Evolutionary conservation across 2,329 filamentous ascomycete species (phyloP).

Genomic region (Zopfia rhizophila): DNA sequence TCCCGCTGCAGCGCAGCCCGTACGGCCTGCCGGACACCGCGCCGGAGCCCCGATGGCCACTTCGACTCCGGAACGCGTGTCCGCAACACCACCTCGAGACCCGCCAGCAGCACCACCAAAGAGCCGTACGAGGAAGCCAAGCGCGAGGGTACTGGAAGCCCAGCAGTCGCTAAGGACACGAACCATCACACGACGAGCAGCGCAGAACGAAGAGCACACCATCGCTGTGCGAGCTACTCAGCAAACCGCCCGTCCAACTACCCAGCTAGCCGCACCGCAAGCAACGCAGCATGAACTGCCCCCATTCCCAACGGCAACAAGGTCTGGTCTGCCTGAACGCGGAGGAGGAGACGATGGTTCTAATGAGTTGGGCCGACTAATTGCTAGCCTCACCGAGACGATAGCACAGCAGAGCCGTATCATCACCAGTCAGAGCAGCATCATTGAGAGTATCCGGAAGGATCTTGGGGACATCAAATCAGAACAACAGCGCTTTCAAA

Average conservation of each 20-base stretch:
- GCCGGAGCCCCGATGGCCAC: conserved; percentile 19
- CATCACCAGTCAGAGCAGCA: conserved; percentile 13
- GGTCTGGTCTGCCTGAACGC: conserved; percentile 9
- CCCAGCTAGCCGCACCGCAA: conserved; percentile 10
- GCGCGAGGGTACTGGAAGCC: conserved; percentile 13
- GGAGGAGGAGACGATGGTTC: background rate
- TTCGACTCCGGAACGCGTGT: conserved; percentile 9
- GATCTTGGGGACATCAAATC: conserved; percentile 2
- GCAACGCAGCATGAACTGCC: conserved; percentile 14
- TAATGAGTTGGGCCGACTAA: conserved; percentile 11
- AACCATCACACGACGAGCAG: conserved; percentile 9
- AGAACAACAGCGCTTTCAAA: conserved; percentile 16
- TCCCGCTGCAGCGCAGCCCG: conserved; percentile 19
- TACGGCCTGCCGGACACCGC: conserved; percentile 12
- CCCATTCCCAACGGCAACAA: conserved; percentile 9
- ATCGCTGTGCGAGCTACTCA: too few species aligned
- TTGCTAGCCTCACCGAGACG: conserved; percentile 17
- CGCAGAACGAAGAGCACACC: conserved; percentile 12
- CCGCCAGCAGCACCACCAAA: conserved; percentile 7
- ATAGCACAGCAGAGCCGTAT: conserved; percentile 16
- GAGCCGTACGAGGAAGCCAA: conserved; percentile 17
- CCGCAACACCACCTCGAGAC: conserved; percentile 20
- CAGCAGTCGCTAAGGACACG: conserved; percentile 2
- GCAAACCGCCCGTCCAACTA: conserved; percentile 8
- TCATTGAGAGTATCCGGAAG: conserved; percentile 5